Percentiles rank a stretch among this genome's conserved stretches.
phyloP scores from a whole-genome alignment of 192 early-diverging fungal species.

The Backusella australiensis region DNA sequence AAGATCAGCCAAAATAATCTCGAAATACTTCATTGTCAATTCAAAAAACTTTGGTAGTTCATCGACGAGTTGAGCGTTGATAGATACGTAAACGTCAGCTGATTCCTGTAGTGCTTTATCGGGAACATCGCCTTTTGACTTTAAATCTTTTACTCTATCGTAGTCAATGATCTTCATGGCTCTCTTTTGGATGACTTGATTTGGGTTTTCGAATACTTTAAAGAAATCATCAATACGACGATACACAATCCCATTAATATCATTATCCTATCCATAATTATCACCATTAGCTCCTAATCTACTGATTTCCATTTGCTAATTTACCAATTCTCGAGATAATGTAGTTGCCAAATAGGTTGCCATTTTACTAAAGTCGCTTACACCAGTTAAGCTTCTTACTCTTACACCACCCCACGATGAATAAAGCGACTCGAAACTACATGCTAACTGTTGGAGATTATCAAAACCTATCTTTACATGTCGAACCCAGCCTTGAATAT shows the following conservation, averaged over 20 bases:
- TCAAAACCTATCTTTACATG: slow-evolving; percentile 15
- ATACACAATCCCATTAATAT: slow-evolving; percentile 9
- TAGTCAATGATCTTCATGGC: slow-evolving; percentile 74
- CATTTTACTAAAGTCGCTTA: slow-evolving; percentile 34
- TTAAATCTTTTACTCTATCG: slow-evolving; percentile 62
- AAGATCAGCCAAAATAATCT: slow-evolving; percentile 55
- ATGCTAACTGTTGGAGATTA: not conserved
- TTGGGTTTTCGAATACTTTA: slow-evolving; percentile 57
- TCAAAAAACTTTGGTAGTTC: slow-evolving; percentile 68
- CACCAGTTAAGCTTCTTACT: slow-evolving; percentile 14
- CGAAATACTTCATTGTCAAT: slow-evolving; percentile 60
- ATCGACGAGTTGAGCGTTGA: slow-evolving; percentile 71
- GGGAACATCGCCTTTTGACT: slow-evolving; percentile 57
- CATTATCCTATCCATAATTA: slow-evolving; percentile 12
- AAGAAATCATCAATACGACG: slow-evolving; percentile 44
- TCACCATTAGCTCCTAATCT: not conserved
- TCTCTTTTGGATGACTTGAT: slow-evolving; percentile 72
- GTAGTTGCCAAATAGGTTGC: slow-evolving; percentile 31
- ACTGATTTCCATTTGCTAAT: not conserved
- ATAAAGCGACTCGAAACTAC: slow-evolving; percentile 38
- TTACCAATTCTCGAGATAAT: slow-evolving; percentile 37
- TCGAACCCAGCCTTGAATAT: slow-evolving; percentile 19
- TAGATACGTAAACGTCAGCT: slow-evolving; percentile 62
- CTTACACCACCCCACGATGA: slow-evolving; percentile 19
- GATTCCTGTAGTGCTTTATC: slow-evolving; percentile 70